Percentiles rank a stretch among this genome's conserved stretches.
Conservation (phyloP, 2,329 filamentous ascomycete species). For the Blumeria hordei region DNA sequence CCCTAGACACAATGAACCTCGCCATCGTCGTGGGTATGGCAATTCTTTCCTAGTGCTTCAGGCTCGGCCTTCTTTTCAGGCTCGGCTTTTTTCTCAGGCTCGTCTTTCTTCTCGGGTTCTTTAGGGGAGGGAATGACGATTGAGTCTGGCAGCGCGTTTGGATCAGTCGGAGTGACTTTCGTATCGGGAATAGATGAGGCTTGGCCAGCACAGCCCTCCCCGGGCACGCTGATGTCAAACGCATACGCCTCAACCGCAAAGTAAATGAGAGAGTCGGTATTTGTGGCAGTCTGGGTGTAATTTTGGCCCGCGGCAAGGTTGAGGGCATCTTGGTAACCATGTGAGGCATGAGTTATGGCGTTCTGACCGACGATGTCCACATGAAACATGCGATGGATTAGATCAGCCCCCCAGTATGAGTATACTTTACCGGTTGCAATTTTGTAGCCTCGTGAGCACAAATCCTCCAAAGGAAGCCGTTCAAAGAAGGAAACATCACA, state of each 20-base stretch:
- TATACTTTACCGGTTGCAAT: conserved; percentile 30
- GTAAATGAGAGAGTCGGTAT: conserved; percentile 40
- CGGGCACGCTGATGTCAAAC: conserved; percentile 37
- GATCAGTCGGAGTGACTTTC: neutral
- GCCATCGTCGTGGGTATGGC: conserved; percentile 19
- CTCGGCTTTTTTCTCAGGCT: no score
- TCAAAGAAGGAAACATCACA: conserved; percentile 35
- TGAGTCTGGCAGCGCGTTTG: neutral
- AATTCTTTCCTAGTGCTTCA: conserved; percentile 12
- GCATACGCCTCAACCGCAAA: conserved; percentile 46
- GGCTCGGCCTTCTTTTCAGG: no score
- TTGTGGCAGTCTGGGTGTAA: conserved; percentile 19
- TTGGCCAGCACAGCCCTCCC: conserved; percentile 27
- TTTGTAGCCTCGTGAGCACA: conserved; percentile 39
- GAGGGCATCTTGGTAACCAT: conserved; percentile 29
- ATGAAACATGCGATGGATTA: conserved; percentile 43
- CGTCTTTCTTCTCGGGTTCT: no score
- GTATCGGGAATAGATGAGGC: conserved; percentile 3
- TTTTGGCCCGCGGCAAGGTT: conserved; percentile 8
- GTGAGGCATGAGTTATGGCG: conserved; percentile 35
- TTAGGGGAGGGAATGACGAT: no score
- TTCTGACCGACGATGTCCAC: conserved; percentile 33
- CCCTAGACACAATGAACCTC: conserved; percentile 16
- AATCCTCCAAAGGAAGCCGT: conserved; percentile 29
- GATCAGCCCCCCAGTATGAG: conserved; percentile 39